Base-by-base conservation (phyloP, 306 rosid genomes). In the Trichosanthes cucumerina region DNA sequence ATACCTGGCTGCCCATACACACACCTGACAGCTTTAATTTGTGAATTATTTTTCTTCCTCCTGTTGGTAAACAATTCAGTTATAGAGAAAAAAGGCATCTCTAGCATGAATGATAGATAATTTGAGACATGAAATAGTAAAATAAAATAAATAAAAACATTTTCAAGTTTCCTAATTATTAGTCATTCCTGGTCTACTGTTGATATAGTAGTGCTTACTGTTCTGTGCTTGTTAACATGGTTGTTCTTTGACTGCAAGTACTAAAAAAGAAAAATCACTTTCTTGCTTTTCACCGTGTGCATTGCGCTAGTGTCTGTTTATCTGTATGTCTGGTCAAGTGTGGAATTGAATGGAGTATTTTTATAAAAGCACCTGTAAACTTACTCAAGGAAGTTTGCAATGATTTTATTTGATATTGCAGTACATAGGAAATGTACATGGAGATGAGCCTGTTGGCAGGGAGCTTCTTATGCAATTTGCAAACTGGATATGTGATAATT, bases 381-480 rank as follows among this genome's bases (percentile, higher is more conserved):
- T 73, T 28, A 9, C 58, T 74, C 4, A 14, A 26, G 59, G 77
- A 47, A 52, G 72, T 73, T 83, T 34, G 18, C 80, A 54, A 83
- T 81, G 66, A 64, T 72, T 73, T 56, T 85, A 53, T 73, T 83
- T 82, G 84, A 75, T 86, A 77, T 80, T 83, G 88, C 92, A 95
- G 99, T 91, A 91, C 90, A 89, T 95, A 75, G 99, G 97, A 66
- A 95, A 95, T 76, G 96, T 92, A 84, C 99, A 95, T 47, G 97
- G 99, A 78, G 97, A 92, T 89, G 97, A 95, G 85, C 97, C 97
- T 63, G 96, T 95, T 53, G 99, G 97, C 64, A 93, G 97, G 33
- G 97, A 91, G 85, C 92, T 95, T 80, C 93, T 95, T 78, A 53
- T 91, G 79, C 65, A 62, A 80, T 88, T 95, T 80, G 99, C 97